Evolutionary conservation across 2,329 filamentous ascomycete species (phyloP), one percentile per base, ranked within the genome.

Genomic region (Acephala macrosclerotiorum): DNA sequence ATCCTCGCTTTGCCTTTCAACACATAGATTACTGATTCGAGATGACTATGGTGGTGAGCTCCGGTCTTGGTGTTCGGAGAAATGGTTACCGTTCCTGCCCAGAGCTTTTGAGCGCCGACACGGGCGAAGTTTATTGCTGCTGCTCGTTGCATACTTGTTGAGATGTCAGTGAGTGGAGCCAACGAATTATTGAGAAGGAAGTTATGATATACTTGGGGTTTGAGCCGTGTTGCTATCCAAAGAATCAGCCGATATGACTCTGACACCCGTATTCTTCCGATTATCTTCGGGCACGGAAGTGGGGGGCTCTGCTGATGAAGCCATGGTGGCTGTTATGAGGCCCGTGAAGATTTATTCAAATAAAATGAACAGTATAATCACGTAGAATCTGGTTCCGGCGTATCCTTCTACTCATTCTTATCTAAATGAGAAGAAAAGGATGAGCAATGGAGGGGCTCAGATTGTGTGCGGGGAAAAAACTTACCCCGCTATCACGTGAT

Each of bases 21-120:
- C 11, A 82, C 77, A 71, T 82, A 82, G 67, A 82, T 82, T 20
- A 82, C 79, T 25, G 75, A 78, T 70, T 82, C 80, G 40, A 82
- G 73, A 66, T 81, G 80, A 9, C 80, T 80, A 68, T 81, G 79
- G 66, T 81, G 79, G 66, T 81, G 80, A 1, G 79, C 80, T 0
- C 80, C 80, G 22, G 80, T 82, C 68, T 82, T 82, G 55, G 79
- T 80, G 65, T 81, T 76, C 1, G 80, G 69, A 66, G 61, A 60
- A 29, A 66, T 81, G 66, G 73, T 80, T 25, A 82, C 80, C 1
- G 80, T 81, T 0, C 80, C 80, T 5, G 80, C 80, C 80, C 80
- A 82, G 26, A 82, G 73, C 61, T 80, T 81, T 66, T 81, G 76
- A 0, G 80, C 80, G 18, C 80, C 80, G 0, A 78, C 77, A 2